These are phyloP conservation scores for Paecilomyces dactylethromorphus DNA, from an alignment of 2,329 filamentous ascomycete species.

Conservation along the genomic window DNA sequence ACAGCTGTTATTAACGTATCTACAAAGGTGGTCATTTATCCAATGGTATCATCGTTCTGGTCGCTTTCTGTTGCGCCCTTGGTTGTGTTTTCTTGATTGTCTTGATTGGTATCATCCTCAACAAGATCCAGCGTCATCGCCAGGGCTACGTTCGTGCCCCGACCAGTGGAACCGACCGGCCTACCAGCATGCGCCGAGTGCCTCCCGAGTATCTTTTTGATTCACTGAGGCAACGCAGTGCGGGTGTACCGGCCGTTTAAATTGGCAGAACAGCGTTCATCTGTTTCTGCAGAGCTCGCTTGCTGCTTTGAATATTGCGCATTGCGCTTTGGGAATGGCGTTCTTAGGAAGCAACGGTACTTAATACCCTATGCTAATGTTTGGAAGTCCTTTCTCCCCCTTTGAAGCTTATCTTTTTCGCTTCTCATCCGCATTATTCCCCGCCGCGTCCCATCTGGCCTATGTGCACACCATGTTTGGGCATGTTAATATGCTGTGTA, in stretches of 20 bases:
- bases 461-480: background rate
- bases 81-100: constrained; percentile 44
- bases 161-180: constrained; percentile 39
- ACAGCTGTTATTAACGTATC: constrained; percentile 6
- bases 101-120: constrained; percentile 40
- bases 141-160: constrained; percentile 42
- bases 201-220: constrained; percentile 43
- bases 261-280: background rate
- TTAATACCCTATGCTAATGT: constrained; percentile 2
- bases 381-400: background rate
- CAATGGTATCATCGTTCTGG: constrained; percentile 39
- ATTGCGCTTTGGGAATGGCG: constrained; percentile 4
- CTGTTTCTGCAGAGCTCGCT: constrained; percentile 2
- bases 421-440: background rate
- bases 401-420: background rate
- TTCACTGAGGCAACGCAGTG: constrained; percentile 28
- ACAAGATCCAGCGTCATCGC: constrained; percentile 40
- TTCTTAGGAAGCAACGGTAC: constrained; percentile 1
- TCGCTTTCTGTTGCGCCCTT: constrained; percentile 42
- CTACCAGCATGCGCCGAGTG: constrained; percentile 38
- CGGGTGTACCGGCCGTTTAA: constrained; percentile 29
- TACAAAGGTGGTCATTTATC: constrained; percentile 31
- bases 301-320: constrained; percentile 8
- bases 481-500: background rate
- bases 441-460: background rate